A percentile compares a stretch with the other conserved stretches of the same genome.
Evolutionary conservation across 1,139 yeast species (phyloP).

Genomic region (Yamadazyma conglobata): DNA sequence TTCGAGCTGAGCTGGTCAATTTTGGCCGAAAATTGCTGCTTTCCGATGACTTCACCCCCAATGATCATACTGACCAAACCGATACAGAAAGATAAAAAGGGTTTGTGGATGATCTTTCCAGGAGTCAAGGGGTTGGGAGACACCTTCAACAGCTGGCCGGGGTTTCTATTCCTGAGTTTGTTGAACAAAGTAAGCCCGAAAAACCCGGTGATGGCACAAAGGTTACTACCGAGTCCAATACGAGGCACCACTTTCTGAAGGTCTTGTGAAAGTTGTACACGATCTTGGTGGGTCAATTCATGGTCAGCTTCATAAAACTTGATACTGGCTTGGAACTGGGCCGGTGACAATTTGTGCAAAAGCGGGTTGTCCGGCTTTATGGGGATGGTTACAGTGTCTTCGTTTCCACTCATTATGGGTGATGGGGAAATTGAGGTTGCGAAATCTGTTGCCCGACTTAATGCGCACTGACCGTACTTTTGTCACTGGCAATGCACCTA

Average conservation of each 20-base stretch:
- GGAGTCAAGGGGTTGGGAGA: constrained; percentile 4
- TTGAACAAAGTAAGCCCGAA: constrained; percentile 25
- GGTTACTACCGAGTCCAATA: constrained; percentile 27
- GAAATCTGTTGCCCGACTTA: too few relatives aligned
- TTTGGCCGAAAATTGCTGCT: constrained; percentile 22
- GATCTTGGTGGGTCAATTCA: constrained; percentile 26
- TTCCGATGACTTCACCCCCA: constrained; percentile 24
- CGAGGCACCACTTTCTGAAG: constrained; percentile 22
- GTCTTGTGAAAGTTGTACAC: constrained; percentile 30
- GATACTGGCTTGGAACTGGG: constrained; percentile 37
- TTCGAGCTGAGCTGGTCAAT: constrained; percentile 14
- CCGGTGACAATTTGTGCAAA: constrained; percentile 26
- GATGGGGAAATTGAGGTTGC: background rate
- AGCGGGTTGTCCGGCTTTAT: constrained; percentile 22
- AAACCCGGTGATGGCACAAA: constrained; percentile 23
- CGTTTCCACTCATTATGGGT: background rate
- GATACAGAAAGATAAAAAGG: constrained; percentile 31
- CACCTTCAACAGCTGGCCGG: constrained; percentile 4
- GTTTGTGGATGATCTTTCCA: constrained; percentile 22
- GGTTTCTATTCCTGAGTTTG: constrained; percentile 8
- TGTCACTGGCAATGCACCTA: too few relatives aligned
- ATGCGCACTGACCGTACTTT: background rate
- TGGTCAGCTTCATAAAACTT: constrained; percentile 44
- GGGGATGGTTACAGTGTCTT: constrained; percentile 4
- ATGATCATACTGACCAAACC: constrained; percentile 28